Base-by-base conservation (phyloP, 2,329 filamentous ascomycete genomes). In the Aspergillus felis region DNA sequence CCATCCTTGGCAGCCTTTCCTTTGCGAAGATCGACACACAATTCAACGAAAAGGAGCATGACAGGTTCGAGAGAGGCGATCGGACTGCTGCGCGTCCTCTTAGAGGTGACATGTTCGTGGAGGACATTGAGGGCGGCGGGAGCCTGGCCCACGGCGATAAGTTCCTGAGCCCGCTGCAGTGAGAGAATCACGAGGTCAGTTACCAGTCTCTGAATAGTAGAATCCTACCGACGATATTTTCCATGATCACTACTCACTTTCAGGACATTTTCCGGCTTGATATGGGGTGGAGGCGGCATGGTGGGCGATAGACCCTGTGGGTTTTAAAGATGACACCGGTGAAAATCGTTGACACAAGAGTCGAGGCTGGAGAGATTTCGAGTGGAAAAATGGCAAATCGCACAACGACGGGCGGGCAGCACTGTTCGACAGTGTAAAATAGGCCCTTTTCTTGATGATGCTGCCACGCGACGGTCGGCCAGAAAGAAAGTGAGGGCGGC, bases 51-150 rank as follows among this genome's bases (percentile, higher is more conserved):
- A 66, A 97, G 88, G 78, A 97, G 84, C 92, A 99, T 97, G 66
- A 99, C 93, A 65, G 94, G 94, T 86, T 99, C 94, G 73, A 99
- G 82, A 54, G 92, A 95, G 64, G 89, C 86, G 82, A 97, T 97
- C 69, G 94, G 92, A 71, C 91, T 94, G 87, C 95, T 97, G 74
- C 94, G 91, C 70, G 92, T 97, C 71, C 94, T 86, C 84, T 99
- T 99, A 66, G 91, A 97, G 70, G 92, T 96, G 82, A 97, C 92
- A 87, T 99, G 94, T 84, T 99, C 94, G 83, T 97, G 94, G 62
- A 99, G 89, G 72, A 97, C 87, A 72, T 88, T 92, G 76, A 99
- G 84, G 75, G 94, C 94, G 72, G 94, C 93, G 70, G 90, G 86
- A 68, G 90, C 84, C 85, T 99, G 94, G 76, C 90, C 89, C 73